phyloP scores from a whole-genome alignment of 805 yeast species.

The Diddensiella santjacobensis region DNA sequence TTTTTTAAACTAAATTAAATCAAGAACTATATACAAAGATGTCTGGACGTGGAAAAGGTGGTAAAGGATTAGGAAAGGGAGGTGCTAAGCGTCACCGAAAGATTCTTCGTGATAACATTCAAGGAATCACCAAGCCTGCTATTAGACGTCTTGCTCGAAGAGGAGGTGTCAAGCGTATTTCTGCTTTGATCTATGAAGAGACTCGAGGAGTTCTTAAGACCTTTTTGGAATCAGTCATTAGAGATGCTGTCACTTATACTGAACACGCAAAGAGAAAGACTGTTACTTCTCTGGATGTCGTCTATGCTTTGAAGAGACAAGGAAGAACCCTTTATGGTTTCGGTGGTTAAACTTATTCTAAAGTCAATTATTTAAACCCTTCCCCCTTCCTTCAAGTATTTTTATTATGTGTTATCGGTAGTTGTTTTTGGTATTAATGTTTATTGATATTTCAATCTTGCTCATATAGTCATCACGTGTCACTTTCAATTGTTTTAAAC shows the following conservation, averaged over 20 bases:
- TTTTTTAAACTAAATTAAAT: no score
- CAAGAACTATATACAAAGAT: constrained; percentile 8
- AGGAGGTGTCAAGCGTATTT: constrained; percentile 99
- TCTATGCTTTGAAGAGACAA: constrained; percentile 99
- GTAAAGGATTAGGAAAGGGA: constrained; percentile 99
- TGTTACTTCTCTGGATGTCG: constrained; percentile 97
- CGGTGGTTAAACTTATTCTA: constrained; percentile 99
- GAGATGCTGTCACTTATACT: constrained; percentile 99
- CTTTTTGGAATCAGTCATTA: constrained; percentile 93
- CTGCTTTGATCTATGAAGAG: constrained; percentile 98
- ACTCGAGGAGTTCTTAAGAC: constrained; percentile 95
- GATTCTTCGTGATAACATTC: constrained; percentile 98
- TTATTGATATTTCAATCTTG: constrained; percentile 1
- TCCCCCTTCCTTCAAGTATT: no score
- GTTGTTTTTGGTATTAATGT: neutral
- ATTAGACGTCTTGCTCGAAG: constrained; percentile 99
- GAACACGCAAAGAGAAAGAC: constrained; percentile 99
- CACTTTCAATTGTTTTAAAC: no score
- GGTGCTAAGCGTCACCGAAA: constrained; percentile 99
- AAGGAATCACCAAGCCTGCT: constrained; percentile 99
- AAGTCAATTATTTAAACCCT: constrained; percentile 17
- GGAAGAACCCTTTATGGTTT: constrained; percentile 99
- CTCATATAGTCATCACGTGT: no score
- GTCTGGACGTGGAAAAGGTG: constrained; percentile 91
- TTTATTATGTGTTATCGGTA: no score